Evolutionary conservation across 2,329 filamentous ascomycete genomes (phyloP).

Genomic region (Emmonsiellopsis sp.): DNA sequence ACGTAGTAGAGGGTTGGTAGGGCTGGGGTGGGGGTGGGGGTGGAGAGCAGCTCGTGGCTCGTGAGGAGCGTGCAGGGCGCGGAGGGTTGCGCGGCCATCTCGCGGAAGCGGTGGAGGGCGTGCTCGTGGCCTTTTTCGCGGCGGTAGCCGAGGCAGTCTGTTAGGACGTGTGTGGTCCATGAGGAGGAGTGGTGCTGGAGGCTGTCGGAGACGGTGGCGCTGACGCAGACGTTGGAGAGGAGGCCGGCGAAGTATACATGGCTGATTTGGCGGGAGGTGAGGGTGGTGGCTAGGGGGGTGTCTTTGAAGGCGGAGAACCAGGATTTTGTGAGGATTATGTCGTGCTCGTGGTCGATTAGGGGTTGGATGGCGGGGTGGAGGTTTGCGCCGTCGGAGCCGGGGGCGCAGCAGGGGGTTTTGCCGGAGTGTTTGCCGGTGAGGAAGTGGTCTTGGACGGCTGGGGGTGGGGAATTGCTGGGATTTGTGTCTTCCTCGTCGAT

Average conservation of each 20-base stretch:
- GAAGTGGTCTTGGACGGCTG: not conserved
- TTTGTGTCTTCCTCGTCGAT: not conserved
- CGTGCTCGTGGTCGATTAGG: not conserved
- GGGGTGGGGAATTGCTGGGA: not conserved
- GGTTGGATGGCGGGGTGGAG: not conserved
- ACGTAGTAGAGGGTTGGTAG: slow-evolving; percentile 4
- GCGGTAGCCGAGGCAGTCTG: slow-evolving; percentile 1
- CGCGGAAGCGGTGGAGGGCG: not conserved
- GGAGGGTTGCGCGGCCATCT: not conserved
- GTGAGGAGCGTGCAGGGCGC: not conserved
- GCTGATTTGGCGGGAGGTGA: not conserved
- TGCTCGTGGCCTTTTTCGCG: not conserved
- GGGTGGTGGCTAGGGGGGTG: not conserved
- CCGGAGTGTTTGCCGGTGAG: slow-evolving; percentile 1
- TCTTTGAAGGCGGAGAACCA: slow-evolving; percentile 3
- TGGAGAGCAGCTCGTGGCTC: not conserved
- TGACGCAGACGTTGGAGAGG: slow-evolving; percentile 1
- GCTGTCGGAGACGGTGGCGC: not conserved
- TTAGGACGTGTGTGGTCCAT: not conserved
- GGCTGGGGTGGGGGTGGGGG: not conserved
- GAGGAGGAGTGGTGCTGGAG: not conserved
- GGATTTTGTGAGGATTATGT: not conserved
- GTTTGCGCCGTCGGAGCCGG: slow-evolving; percentile 1
- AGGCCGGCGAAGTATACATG: slow-evolving; percentile 4
- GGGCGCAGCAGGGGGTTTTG: not conserved